Evolutionary conservation across 257 asterid species (phyloP).

Genomic region (Solanum sparsipilum): DNA sequence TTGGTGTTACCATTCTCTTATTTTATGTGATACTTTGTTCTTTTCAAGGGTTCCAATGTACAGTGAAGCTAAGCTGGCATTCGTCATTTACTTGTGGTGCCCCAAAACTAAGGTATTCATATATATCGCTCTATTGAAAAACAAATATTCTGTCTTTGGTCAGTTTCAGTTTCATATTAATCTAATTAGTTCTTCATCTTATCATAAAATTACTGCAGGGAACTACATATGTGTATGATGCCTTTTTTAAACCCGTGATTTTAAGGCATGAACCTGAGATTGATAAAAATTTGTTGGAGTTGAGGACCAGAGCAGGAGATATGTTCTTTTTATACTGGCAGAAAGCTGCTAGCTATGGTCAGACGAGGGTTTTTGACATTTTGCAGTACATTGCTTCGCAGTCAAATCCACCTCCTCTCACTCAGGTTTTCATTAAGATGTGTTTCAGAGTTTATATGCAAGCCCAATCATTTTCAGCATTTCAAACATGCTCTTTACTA

Average conservation of each 20-base stretch:
- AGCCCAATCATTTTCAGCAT: not conserved
- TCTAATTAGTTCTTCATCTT: conserved; percentile 3
- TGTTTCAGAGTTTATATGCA: not conserved
- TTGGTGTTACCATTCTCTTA: not conserved
- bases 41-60: conserved; percentile 86
- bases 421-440: conserved; percentile 40
- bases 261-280: conserved; percentile 84
- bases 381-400: conserved; percentile 82
- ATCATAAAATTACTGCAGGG: conserved; percentile 49
- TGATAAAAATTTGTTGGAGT: conserved; percentile 71
- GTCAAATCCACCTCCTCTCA: conserved; percentile 44
- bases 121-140: not conserved
- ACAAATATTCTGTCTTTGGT: not conserved
- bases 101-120: conserved; percentile 80
- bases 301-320: conserved; percentile 80
- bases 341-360: conserved; percentile 56
- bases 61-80: conserved; percentile 95
- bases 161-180: not conserved
- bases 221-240: conserved; percentile 76
- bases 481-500: not conserved
- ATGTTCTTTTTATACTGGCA: conserved; percentile 49
- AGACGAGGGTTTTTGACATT: conserved; percentile 71
- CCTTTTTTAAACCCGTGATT: conserved; percentile 80
- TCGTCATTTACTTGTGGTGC: conserved; percentile 84
- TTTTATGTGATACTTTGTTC: not conserved